Percentiles rank a stretch among this genome's conserved stretches.
These are phyloP conservation scores for Sordariomycetes sp. DNA, from an alignment of 2,329 filamentous ascomycete genomes.

Conservation along the genomic window DNA sequence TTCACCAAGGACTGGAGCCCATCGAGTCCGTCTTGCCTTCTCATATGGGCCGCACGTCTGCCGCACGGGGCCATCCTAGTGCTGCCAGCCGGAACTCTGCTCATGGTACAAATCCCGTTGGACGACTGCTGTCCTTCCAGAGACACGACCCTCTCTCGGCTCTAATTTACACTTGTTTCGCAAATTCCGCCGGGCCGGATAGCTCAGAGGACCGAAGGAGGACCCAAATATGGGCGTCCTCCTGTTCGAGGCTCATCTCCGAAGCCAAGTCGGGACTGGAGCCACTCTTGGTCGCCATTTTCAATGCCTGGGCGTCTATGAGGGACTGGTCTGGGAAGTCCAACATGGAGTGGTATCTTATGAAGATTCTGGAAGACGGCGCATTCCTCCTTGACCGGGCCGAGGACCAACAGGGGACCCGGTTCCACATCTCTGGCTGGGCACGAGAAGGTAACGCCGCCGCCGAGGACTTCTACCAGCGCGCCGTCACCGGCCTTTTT, in stretches of 20 bases:
- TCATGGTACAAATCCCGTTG: slow-evolving; percentile 47
- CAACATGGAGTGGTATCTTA: slow-evolving; percentile 87
- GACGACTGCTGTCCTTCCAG: slow-evolving; percentile 80
- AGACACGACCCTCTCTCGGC: slow-evolving; percentile 72
- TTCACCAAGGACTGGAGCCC: slow-evolving; percentile 68
- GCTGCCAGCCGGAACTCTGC: slow-evolving; percentile 8
- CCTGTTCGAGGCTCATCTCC: slow-evolving; percentile 72
- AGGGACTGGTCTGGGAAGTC: slow-evolving; percentile 82
- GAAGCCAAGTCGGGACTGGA: slow-evolving; percentile 68
- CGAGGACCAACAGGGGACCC: slow-evolving; percentile 64
- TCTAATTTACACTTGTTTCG: slow-evolving; percentile 81
- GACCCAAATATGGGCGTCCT: slow-evolving; percentile 79
- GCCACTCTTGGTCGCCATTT: slow-evolving; percentile 69
- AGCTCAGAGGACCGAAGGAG: slow-evolving; percentile 71
- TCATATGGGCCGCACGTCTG: slow-evolving; percentile 38
- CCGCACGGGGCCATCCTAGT: slow-evolving; percentile 22
- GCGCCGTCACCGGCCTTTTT: slow-evolving; percentile 71
- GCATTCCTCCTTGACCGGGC: slow-evolving; percentile 81
- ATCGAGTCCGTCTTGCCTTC: slow-evolving; percentile 75
- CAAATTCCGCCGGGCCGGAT: slow-evolving; percentile 72
- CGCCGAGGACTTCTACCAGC: slow-evolving; percentile 80
- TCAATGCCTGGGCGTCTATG: slow-evolving; percentile 81
- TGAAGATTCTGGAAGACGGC: slow-evolving; percentile 88
- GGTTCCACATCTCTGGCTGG: slow-evolving; percentile 62
- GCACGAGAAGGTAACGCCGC: slow-evolving; percentile 71